Base-by-base conservation (phyloP, 805 yeast species). In the Candida koratica region DNA sequence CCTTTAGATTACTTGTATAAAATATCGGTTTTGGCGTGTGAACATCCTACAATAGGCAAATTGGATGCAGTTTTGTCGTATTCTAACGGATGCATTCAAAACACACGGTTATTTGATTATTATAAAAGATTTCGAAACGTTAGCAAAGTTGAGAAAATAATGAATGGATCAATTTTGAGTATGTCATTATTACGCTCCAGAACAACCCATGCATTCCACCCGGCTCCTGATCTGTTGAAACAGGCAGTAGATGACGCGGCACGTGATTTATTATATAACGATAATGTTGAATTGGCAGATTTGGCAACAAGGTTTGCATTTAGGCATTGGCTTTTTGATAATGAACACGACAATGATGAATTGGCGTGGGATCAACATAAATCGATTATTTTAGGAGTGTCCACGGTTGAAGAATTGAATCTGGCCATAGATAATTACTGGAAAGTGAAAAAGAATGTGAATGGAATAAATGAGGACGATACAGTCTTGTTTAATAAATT, bases 131-230 rank as follows among this genome's bases (percentile, higher is more conserved):
- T 85, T 46, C 57, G 70, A 25, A 47, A 43, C 2, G 75, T 74
- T 6, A 75, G 84, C 9, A 73, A 76, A 4, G 66, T 88, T 19
- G 66, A 70, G 39, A 56, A 68, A 42, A 56, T 89, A n/a, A 59
- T 80, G 53, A 86, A 84, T 54, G 96, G 90, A 3, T 84, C 95
- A 1, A 88, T 93, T 25, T 64, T 90, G 41, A 77, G 89, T 37
- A 89, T 89, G 97, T 84, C 96, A 4, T 58, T 89, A 38, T 65
- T 89, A 38, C 71, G 95, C 41, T 72, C 82, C 0, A 79, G 70
- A 16, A 64, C 69, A 22, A 81, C 95, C 0, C 81, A 74, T 44
- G 51, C 68, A 1, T 90, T 88, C 70, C 97, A 89, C 51, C 97
- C 96, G 0, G 93, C 86, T 3, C 61, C 80, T 0, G 47, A 56